A percentile compares a stretch with the other conserved stretches of the same genome.
phyloP scores from a whole-genome alignment of 306 rosid genomes.

The Elaeagnus macrophylla region DNA sequence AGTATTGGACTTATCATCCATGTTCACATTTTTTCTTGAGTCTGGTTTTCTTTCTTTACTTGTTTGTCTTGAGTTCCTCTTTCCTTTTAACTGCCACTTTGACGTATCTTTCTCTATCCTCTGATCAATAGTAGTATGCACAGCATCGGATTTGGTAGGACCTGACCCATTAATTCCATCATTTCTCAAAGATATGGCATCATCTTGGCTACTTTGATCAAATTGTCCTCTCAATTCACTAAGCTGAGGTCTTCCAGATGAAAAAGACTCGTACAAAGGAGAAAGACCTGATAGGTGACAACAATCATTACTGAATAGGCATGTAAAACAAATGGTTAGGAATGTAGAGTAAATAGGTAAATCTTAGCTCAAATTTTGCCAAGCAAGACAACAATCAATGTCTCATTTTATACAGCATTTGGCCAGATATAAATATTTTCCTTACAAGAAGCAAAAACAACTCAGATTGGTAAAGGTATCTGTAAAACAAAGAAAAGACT shows the following conservation, averaged over 20 bases:
- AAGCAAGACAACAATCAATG: too few species aligned
- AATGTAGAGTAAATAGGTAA: too few species aligned
- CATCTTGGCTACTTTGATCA: conserved; percentile 40
- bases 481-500: too few species aligned
- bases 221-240: conserved; percentile 39
- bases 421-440: too few species aligned
- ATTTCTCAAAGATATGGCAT: conserved; percentile 32
- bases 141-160: conserved; percentile 41
- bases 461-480: too few species aligned
- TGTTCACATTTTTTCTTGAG: conserved; percentile 36
- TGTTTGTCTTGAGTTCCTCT: conserved; percentile 72
- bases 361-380: too few species aligned
- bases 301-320: too few species aligned
- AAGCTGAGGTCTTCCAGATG: conserved; percentile 39
- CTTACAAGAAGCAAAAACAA: too few species aligned
- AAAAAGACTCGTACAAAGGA: conserved; percentile 32
- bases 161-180: conserved; percentile 48
- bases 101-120: conserved; percentile 63
- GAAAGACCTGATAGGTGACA: conserved; percentile 38
- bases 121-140: conserved; percentile 28
- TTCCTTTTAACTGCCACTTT: conserved; percentile 90
- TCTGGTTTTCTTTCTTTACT: conserved; percentile 49
- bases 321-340: too few species aligned
- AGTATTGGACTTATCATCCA: conserved; percentile 39
- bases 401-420: too few species aligned